Base-by-base conservation (phyloP, 1,284 basidiomycete species). In the Papiliotrema nemorosa region DNA sequence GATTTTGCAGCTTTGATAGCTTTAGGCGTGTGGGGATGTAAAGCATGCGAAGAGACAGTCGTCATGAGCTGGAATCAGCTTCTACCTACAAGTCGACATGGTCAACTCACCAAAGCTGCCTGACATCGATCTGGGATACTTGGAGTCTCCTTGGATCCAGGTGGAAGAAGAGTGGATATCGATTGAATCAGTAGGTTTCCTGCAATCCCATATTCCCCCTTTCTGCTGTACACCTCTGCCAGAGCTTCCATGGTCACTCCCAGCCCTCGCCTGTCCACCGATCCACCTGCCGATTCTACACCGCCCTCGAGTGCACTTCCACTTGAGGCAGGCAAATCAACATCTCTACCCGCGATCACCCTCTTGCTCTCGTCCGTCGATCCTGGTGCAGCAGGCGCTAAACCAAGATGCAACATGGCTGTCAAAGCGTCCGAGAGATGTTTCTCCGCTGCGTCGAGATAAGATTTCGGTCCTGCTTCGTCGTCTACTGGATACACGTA, bases 201-300 rank as follows among this genome's bases (percentile, higher is more conserved):
- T 2, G 74, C 66, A 18, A 69, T 41, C 18, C 69, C 67, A 42
- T 63, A 59, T 36, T 68, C 53, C 14, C 66, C 62, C 40, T 69
- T 66, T 35, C 65, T 57, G 2, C 69, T 70, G 48, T 73, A 73
- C 5, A 75, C 66, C 37, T 73, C 72, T 13, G 72, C 64, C 3
- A 75, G 53, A 0, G 64, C 57, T 54, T 74, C 72, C 74, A 75
- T 74, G n/a, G 70, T 72, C 54, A 74, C 69, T 2, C 70, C 72
- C 44, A 75, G 54, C 13, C 72, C 71, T 22, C 66, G 57, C 51
- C 60, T 63, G 46, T 70, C 68, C 22, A 75, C 66, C 46, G 62
- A 56, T 41, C 67, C 69, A 18, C 61, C 56, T 21, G 18, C 22
- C 3, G 24, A 9, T 9, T 59, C 54, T 14, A 59, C 59, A 10